Evolutionary conservation across 2,329 filamentous ascomycete genomes (phyloP).

Genomic region (Botryotinia calthae): DNA sequence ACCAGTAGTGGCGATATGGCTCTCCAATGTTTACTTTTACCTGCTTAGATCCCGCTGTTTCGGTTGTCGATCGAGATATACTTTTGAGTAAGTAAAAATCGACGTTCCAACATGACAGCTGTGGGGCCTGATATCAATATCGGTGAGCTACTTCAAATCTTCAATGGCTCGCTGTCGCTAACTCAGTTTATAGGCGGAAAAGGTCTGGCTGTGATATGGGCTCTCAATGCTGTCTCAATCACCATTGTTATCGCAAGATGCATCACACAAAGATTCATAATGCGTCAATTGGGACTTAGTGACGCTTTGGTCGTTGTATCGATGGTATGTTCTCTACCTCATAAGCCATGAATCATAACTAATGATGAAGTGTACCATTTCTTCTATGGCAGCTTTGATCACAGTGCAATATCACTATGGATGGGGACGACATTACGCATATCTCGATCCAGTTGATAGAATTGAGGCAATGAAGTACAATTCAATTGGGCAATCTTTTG

Average conservation of each 20-base stretch:
- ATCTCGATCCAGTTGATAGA: slow-evolving; percentile 19
- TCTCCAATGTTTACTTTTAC: neutral
- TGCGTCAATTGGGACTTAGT: slow-evolving; percentile 24
- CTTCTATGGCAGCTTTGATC: slow-evolving; percentile 17
- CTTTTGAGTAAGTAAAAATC: neutral
- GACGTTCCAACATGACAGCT: neutral
- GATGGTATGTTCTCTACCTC: slow-evolving; percentile 4
- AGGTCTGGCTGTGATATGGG: slow-evolving; percentile 23
- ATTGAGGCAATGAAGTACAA: slow-evolving; percentile 24
- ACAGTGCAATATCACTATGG: slow-evolving; percentile 27
- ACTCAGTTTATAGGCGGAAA: neutral
- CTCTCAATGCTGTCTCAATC: slow-evolving; percentile 21
- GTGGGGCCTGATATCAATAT: slow-evolving; percentile 14
- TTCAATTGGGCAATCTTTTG: slow-evolving; percentile 25
- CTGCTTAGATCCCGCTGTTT: neutral
- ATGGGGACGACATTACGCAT: slow-evolving; percentile 26
- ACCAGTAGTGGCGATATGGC: neutral
- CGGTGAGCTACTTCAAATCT: neutral
- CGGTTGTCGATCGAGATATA: neutral
- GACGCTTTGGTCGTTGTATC: slow-evolving; percentile 24
- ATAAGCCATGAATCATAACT: neutral
- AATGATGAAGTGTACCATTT: slow-evolving; percentile 3
- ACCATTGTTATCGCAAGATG: slow-evolving; percentile 23
- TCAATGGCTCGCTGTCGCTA: neutral
- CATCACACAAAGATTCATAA: slow-evolving; percentile 22